Conservation (phyloP, 345 rosid species). For the Dipteronia dyeriana region DNA sequence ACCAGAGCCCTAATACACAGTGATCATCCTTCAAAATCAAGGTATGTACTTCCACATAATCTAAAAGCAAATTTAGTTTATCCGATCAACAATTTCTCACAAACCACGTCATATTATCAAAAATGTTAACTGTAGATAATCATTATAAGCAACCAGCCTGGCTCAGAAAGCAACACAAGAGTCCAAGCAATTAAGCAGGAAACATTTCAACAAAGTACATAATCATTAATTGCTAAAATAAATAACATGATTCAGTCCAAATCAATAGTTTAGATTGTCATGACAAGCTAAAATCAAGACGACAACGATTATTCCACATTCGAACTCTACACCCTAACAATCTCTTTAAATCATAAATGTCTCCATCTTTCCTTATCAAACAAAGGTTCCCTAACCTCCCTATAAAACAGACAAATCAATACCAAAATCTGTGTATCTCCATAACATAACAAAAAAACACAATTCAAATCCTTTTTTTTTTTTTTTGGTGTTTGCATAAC, state of each 20-base stretch:
- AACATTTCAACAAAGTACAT: too few relatives aligned
- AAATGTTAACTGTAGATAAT: background rate
- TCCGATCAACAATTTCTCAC: too few relatives aligned
- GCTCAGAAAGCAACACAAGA: background rate
- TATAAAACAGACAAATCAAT: background rate
- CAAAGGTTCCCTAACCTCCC: slow-evolving; percentile 2
- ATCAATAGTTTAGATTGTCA: background rate
- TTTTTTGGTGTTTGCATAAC: background rate
- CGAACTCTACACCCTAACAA: background rate
- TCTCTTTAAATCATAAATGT: background rate
- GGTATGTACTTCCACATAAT: too few relatives aligned
- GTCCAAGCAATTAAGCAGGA: background rate
- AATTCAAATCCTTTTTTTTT: background rate
- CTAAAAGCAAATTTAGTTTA: too few relatives aligned
- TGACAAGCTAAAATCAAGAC: background rate
- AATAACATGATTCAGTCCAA: too few relatives aligned
- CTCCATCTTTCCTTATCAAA: background rate
- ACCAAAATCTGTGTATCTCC: background rate
- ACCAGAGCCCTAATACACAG: too few relatives aligned
- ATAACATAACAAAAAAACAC: background rate
- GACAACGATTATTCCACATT: background rate
- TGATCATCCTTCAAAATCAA: too few relatives aligned
- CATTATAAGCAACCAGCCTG: background rate
- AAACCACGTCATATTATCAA: background rate
- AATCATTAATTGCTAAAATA: too few relatives aligned